Evolutionary conservation across 257 asterid species (phyloP).

Genomic region (Solanum infundibuliforme): DNA sequence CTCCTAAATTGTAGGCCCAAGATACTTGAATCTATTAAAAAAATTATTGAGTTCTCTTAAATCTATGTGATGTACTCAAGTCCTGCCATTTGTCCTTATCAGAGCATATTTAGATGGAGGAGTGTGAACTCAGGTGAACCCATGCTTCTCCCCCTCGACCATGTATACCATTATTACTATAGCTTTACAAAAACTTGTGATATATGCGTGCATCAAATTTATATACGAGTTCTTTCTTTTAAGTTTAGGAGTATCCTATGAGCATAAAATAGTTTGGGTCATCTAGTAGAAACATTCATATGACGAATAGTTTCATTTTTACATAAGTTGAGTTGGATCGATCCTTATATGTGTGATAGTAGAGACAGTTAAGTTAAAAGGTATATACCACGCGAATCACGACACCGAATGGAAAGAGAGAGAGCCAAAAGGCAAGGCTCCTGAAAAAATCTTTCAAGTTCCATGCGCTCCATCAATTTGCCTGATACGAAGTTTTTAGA

Average conservation of each 20-base stretch:
- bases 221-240: too few species aligned
- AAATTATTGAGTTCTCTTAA: not conserved
- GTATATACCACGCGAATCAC: not conserved
- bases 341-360: not conserved
- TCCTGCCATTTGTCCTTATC: not conserved
- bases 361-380: not conserved
- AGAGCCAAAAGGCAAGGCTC: not conserved
- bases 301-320: too few species aligned
- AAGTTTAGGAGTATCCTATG: not conserved
- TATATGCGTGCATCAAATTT: not conserved
- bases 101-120: too few species aligned
- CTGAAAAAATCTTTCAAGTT: not conserved
- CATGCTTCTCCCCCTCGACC: not conserved
- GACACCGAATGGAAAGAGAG: not conserved
- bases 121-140: not conserved
- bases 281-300: too few species aligned
- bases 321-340: not conserved
- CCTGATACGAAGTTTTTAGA: not conserved
- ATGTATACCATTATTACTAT: not conserved
- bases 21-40: too few species aligned
- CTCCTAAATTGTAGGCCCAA: too few species aligned
- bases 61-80: not conserved
- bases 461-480: not conserved
- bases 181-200: not conserved
- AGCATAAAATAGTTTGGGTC: not conserved